Conservation (phyloP, 306 rosid species). For the Prunus davidiana region DNA sequence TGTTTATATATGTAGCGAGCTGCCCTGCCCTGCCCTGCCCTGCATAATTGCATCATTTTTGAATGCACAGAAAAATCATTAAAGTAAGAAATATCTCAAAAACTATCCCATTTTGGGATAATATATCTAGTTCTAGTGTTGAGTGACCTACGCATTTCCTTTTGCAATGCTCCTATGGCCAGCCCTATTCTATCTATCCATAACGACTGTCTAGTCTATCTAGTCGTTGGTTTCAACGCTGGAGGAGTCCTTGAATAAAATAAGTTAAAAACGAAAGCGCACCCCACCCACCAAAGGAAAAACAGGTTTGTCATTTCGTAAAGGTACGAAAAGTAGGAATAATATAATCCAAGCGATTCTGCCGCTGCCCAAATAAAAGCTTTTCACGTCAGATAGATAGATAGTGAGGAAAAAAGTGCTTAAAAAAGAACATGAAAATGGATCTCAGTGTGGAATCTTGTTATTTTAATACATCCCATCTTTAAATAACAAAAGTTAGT, state of each 20-base stretch:
- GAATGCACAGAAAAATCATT: not conserved
- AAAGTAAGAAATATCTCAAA: not conserved
- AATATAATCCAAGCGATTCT: not conserved
- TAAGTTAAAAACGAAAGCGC: not conserved
- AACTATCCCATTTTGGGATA: not conserved
- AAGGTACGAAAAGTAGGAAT: not conserved
- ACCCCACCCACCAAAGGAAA: not conserved
- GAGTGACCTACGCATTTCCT: not conserved
- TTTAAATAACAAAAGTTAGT: too few species aligned
- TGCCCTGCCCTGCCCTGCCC: not conserved
- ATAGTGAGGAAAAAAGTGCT: too few species aligned
- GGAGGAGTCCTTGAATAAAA: not conserved
- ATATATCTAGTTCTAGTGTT: not conserved
- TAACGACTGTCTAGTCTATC: not conserved
- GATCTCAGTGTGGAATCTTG: too few species aligned
- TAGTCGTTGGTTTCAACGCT: not conserved
- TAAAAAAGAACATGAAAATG: too few species aligned
- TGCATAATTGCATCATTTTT: not conserved
- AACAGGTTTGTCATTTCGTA: not conserved
- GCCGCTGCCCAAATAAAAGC: not conserved
- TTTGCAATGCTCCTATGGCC: not conserved
- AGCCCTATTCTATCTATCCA: not conserved
- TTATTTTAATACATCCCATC: too few species aligned
- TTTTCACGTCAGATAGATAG: too few species aligned
- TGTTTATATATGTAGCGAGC: not conserved